Base-by-base conservation (phyloP, 164 flowering plant genomes). In the Aristolochia fimbriata region DNA sequence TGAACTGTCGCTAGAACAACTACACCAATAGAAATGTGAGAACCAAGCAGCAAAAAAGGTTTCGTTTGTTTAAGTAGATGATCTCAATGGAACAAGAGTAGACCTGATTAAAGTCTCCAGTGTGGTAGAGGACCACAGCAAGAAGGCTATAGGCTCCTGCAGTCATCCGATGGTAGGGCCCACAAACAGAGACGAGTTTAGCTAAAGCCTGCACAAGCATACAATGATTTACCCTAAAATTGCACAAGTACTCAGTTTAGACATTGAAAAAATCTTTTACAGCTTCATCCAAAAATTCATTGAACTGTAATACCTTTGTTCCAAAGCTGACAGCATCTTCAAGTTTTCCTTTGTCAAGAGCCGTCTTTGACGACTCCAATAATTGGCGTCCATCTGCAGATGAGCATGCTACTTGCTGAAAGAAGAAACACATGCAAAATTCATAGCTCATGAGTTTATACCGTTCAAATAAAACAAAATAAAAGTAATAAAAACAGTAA, bases 71-170 rank as follows among this genome's bases (percentile, higher is more conserved):
- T 49, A 49, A 49, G 19, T 49, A 1, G n/a, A 49, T 49, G 52
- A 19, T 49, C 1, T 5, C 43, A 37, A 37, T 27, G 47, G 30
- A 15, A 54, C 51, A 58, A 50, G 47, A 47, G 24, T 20, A 17
- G 55, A 93, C 99, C 99, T 93, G 99, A 80, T 88, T 93, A 70
- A 93, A 93, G 67, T 93, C 99, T 63, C 99, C 99, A 14, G 99
- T 93, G 72, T 93, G 97, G 80, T 90, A 93, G 57, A 93, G 71
- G 66, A 93, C 99, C 55, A 93, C 99, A 55, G 99, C 99, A 57
- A 93, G 90, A 64, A 93, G 91, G 70, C 99, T 93, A 78, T 90
- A 93, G 57, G 99, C 99, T 63, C 99, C 99, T 10, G 99, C 96
- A 17, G 99, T 93, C 97, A 93, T 93, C 43, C 97, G 83, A 78